Base-by-base conservation (phyloP, 768 basidiomycete species). In the Auricularia sp. region DNA sequence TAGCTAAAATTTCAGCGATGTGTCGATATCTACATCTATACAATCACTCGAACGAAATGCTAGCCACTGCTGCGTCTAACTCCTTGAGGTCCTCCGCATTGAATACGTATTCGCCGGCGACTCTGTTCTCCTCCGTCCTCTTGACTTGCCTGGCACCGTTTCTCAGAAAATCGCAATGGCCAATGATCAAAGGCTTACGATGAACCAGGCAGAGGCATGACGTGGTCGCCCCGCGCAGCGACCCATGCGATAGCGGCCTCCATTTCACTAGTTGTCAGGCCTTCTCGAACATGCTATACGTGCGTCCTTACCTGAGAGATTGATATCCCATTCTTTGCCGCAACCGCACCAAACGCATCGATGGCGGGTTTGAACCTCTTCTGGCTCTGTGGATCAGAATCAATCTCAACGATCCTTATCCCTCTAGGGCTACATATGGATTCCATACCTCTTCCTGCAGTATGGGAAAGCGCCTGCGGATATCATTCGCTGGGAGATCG, bases 81-180 rank as follows among this genome's bases (percentile, higher is more conserved):
- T 77, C 75, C 62, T 73, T 68, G 59, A 77, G 54, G 54, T 85
- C 85, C 5, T 73, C 73, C 3, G 73, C 67, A 18, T 75, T 70
- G 33, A 86, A 72, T 47, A 68, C 71, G 34, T 85, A 70, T 42
- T 80, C 73, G 37, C 77, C 78, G 0, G 79, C 80, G 18, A 70
- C 70, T 62, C 79, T 72, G 58, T 82, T 82, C 68, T 85, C 80
- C 54, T 76, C 65, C 16, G 82, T 79, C 35, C 81, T 75, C 1
- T 77, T 71, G 61, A 74, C 71, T 51, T 77, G 69, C 59, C 77
- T 79, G 64, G 8, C 39, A 42, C 70, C 29, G 11, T 7, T 13
- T 18, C 7, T n/a, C 29, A n/a, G 18, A 13, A 13, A 29, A 29
- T 2, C 29, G 29, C 29, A 1, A 29, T 29, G 29, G 2, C 29